Conservation (phyloP, 2,329 filamentous ascomycete species). For the Colletotrichum paranaense region DNA sequence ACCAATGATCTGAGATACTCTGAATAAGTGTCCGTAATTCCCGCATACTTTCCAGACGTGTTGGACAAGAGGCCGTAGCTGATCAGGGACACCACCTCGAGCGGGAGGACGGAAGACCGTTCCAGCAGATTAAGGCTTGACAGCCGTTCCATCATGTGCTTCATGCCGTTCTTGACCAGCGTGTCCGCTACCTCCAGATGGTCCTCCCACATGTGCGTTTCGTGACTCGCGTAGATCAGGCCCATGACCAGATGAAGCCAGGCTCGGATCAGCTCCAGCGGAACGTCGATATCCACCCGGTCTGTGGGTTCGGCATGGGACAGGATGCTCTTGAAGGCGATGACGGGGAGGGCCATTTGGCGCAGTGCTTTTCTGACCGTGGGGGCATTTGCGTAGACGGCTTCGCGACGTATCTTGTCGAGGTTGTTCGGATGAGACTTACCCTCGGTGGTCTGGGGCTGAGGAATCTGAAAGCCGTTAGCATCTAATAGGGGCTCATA, state of each 20-base stretch:
- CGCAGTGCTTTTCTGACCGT: constrained; percentile 25
- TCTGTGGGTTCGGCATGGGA: constrained; percentile 32
- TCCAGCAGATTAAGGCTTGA: constrained; percentile 47
- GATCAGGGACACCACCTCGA: constrained; percentile 55
- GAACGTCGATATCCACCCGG: constrained; percentile 43
- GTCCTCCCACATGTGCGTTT: constrained; percentile 40
- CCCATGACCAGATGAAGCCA: constrained; percentile 56
- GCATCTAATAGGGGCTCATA: not conserved
- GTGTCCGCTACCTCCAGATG: constrained; percentile 45
- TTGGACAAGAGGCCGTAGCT: constrained; percentile 52
- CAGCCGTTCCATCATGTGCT: constrained; percentile 48
- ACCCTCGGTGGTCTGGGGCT: not conserved
- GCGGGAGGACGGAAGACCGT: constrained; percentile 52
- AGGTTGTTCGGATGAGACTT: constrained; percentile 2
- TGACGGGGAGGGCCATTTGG: constrained; percentile 32
- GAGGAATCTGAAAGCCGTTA: not conserved
- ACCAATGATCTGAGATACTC: constrained; percentile 55
- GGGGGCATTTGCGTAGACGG: constrained; percentile 26
- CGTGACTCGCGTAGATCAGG: constrained; percentile 43
- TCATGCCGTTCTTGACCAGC: constrained; percentile 49
- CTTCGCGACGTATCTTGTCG: constrained; percentile 10
- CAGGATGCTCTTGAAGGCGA: constrained; percentile 39
- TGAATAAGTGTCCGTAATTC: constrained; percentile 55
- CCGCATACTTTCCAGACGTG: constrained; percentile 48
- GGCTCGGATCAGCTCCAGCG: constrained; percentile 49